These are phyloP conservation scores for Ceratocystis eucalypticola DNA, from an alignment of 2,329 filamentous ascomycete genomes.

Conservation along the genomic window DNA sequence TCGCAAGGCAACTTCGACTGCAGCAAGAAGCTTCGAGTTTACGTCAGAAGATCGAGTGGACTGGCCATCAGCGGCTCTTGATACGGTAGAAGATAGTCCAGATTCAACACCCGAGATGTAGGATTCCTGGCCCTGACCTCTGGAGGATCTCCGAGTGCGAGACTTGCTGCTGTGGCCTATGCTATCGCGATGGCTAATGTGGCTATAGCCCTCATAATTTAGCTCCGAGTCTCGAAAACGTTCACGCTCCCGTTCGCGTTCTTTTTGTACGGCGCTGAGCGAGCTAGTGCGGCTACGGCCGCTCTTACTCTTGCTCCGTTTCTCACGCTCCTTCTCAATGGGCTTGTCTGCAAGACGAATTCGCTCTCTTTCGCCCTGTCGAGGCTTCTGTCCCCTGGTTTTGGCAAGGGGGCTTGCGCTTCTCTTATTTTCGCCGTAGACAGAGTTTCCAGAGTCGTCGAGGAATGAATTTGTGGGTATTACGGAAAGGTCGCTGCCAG, in stretches of 20 bases:
- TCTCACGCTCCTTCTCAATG: constrained; percentile 38
- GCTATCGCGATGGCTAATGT: constrained; percentile 18
- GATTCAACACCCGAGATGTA: constrained; percentile 40
- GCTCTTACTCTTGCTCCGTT: constrained; percentile 21
- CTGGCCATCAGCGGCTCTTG: constrained; percentile 43
- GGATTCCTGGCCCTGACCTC: constrained; percentile 37
- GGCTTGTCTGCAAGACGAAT: constrained; percentile 18
- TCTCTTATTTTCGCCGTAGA: constrained; percentile 19
- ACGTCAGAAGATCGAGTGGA: constrained; percentile 46
- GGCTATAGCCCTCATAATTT: constrained; percentile 10
- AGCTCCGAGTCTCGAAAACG: background rate
- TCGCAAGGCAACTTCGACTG: constrained; percentile 85
- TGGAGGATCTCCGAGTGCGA: constrained; percentile 27
- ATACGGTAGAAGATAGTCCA: constrained; percentile 41
- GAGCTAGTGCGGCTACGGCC: constrained; percentile 29
- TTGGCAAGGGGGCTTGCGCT: constrained; percentile 20
- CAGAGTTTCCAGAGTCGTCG: constrained; percentile 40
- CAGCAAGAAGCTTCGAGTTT: constrained; percentile 80
- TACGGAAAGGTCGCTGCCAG: constrained; percentile 75
- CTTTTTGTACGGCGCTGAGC: constrained; percentile 24
- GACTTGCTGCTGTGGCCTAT: constrained; percentile 9
- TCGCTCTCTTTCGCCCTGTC: constrained; percentile 26
- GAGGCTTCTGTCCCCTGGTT: constrained; percentile 31
- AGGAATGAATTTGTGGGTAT: constrained; percentile 49
- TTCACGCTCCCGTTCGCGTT: constrained; percentile 12